phyloP scores from a whole-genome alignment of 805 yeast species.

The Wickerhamomyces strasburgensis region DNA sequence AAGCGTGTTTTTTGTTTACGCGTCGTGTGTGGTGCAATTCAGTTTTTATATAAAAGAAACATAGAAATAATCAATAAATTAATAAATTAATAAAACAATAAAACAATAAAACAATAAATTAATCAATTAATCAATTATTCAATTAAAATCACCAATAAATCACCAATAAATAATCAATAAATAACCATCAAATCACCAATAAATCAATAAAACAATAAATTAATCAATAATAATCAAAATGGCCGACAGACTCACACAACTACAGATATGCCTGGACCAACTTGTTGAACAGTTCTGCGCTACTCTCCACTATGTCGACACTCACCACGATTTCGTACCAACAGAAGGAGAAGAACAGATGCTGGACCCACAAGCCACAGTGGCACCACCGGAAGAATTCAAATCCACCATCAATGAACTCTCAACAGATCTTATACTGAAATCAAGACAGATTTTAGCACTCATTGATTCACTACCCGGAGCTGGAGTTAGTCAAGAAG shows the following conservation, averaged over 20 bases:
- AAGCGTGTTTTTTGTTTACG: no score
- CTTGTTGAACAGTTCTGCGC: conserved; percentile 77
- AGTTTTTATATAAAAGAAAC: no score
- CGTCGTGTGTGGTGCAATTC: no score
- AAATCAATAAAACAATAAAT: no score
- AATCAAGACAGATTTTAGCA: conserved; percentile 80
- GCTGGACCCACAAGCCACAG: conserved; percentile 56
- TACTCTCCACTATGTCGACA: conserved; percentile 73
- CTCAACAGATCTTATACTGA: conserved; percentile 77
- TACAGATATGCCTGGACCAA: conserved; percentile 80
- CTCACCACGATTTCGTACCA: conserved; percentile 60
- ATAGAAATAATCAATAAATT: no score
- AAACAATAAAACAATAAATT: no score
- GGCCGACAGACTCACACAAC: conserved; percentile 87
- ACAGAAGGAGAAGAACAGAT: conserved; percentile 46
- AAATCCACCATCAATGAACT: conserved; percentile 62
- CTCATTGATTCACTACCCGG: conserved; percentile 90
- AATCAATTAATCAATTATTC: no score
- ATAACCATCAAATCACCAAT: no score
- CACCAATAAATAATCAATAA: no score
- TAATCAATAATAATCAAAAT: no score
- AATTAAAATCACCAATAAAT: no score
- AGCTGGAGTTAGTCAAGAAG: conserved; percentile 74
- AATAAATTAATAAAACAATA: no score
- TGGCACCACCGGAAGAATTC: conserved; percentile 40